Conservation (phyloP, 2,329 filamentous ascomycete genomes). For the Sarocladiaceae sp. region DNA sequence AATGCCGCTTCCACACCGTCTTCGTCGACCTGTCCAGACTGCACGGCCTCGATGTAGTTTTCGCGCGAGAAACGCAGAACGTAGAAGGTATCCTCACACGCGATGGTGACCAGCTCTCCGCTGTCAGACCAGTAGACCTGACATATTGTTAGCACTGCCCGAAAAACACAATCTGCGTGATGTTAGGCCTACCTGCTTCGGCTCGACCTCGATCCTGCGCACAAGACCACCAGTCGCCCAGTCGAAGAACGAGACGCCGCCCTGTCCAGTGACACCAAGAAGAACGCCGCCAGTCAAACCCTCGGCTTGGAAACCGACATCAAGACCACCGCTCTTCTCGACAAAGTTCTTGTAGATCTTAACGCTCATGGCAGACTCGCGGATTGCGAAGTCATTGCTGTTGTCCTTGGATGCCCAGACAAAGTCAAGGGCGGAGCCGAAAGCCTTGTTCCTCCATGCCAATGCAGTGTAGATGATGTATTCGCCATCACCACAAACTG, state of each 20-base stretch:
- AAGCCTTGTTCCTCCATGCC: constrained; percentile 95
- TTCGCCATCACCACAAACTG: constrained; percentile 84
- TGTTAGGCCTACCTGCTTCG: constrained; percentile 35
- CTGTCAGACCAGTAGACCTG: constrained; percentile 96
- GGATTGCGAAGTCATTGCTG: constrained; percentile 96
- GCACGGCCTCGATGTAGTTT: constrained; percentile 75
- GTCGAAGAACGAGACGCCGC: constrained; percentile 92
- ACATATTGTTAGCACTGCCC: constrained; percentile 9
- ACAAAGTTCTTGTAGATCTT: constrained; percentile 98
- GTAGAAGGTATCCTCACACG: constrained; percentile 93
- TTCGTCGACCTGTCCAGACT: constrained; percentile 74
- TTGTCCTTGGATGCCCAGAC: constrained; percentile 96
- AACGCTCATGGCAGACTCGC: constrained; percentile 87
- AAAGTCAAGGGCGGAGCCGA: constrained; percentile 92
- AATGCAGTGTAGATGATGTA: constrained; percentile 98
- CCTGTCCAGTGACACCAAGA: constrained; percentile 89
- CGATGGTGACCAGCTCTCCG: constrained; percentile 85
- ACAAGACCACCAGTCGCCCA: constrained; percentile 88
- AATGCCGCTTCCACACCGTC: constrained; percentile 95
- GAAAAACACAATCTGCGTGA: neutral
- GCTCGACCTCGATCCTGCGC: constrained; percentile 79
- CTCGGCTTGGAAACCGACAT: constrained; percentile 93
- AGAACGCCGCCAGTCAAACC: constrained; percentile 83
- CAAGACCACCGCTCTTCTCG: constrained; percentile 79
- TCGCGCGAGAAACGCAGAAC: constrained; percentile 88